Base-by-base conservation (phyloP, 768 basidiomycete species). In the Chalciporus piperatus region DNA sequence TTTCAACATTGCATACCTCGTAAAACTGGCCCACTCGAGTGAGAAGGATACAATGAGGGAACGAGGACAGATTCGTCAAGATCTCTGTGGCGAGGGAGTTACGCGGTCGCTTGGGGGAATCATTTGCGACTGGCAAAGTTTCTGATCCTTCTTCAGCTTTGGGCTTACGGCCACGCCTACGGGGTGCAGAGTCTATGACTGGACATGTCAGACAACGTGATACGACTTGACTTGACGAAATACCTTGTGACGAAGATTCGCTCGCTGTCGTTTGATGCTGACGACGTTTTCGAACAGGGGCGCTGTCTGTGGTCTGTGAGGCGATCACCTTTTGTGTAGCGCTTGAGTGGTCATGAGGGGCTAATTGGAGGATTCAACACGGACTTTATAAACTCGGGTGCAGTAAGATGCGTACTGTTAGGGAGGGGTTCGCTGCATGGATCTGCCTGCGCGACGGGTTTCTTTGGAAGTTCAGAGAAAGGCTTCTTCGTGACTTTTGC, bases 11-110 rank as follows among this genome's bases (percentile, higher is more conserved):
- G 19, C 72, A 37, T 65, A 92, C 95, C 80, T 98, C 95, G 64
- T 96, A 98, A 68, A 98, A 98, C 60, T 92, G 87, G 13, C 95
- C 95, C 11, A 98, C 93, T 47, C 92, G 82, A 8, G 94, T 98
- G 16, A 98, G 77, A 22, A 98, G 75, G 25, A 97, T 77, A 63
- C 93, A 95, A 59, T 94, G 89, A 19, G 95, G 89, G 63, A 92
- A 97, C 42, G 73, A 80, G 37, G 74, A 71, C 17, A 89, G 75
- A 62, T 97, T 92, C 22, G 78, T 69, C 55, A 81, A 74, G 28
- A 98, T 85, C 57, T 84, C 85, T 40, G 65, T 75, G 3, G 91
- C 87, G 19, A 96, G 77, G 42, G 76, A 69, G 22, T 76, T 82
- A 37, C 65, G 70, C 2, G 78, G 72, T 45, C 56, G 67, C 41